Percentiles rank a stretch among this genome's conserved stretches.
Conservation (phyloP, 1,284 basidiomycete species). For the Sutorius eximius region DNA sequence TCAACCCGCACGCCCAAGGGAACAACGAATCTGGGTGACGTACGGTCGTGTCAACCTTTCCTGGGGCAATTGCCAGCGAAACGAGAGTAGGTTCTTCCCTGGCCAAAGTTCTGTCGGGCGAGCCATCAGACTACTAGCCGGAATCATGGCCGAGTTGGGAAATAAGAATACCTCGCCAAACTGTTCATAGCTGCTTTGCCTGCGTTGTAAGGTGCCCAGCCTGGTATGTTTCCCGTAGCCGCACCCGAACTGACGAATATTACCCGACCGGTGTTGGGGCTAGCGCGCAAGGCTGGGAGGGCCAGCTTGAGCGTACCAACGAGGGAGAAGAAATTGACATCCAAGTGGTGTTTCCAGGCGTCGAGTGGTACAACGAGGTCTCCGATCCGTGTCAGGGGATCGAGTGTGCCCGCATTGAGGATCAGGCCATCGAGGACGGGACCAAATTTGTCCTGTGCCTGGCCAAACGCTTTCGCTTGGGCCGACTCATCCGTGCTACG, state of each 20-base stretch:
- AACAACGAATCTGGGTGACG: constrained; percentile 3
- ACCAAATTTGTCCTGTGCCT: constrained; percentile 51
- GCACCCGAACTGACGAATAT: constrained; percentile 84
- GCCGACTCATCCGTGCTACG: constrained; percentile 58
- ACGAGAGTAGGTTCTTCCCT: constrained; percentile 77
- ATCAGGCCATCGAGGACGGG: constrained; percentile 68
- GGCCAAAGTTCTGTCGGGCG: constrained; percentile 64
- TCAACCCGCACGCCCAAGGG: constrained; percentile 1
- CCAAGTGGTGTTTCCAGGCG: constrained; percentile 67
- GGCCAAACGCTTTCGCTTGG: constrained; percentile 50
- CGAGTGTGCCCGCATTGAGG: constrained; percentile 76
- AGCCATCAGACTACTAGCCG: constrained; percentile 4
- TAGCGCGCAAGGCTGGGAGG: constrained; percentile 67
- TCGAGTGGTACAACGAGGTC: constrained; percentile 39
- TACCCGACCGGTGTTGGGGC: constrained; percentile 60
- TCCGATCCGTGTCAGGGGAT: constrained; percentile 47
- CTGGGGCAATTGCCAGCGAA: constrained; percentile 78
- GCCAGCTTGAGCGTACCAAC: constrained; percentile 63
- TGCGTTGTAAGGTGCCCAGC: constrained; percentile 81
- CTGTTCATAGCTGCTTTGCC: constrained; percentile 86
- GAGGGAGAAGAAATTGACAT: constrained; percentile 84
- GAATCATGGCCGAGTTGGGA: constrained; percentile 6
- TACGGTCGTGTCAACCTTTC: constrained; percentile 79
- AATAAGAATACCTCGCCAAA: constrained; percentile 56
- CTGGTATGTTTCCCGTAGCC: constrained; percentile 62